Conservation (phyloP, 192 early-diverging fungal genomes). For the Podila minutissima region DNA sequence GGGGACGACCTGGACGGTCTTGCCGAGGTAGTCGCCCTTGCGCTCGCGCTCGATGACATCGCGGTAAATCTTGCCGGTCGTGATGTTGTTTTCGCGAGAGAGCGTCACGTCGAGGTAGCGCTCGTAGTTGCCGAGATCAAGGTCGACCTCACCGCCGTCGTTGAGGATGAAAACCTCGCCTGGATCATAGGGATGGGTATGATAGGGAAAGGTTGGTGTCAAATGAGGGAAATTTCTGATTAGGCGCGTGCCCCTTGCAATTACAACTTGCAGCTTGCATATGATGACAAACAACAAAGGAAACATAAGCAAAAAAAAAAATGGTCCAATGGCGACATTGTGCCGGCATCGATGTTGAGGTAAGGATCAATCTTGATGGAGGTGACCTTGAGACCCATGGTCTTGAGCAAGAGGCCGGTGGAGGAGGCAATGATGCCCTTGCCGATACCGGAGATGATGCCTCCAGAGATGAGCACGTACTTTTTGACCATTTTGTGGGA, state of each 20-base stretch:
- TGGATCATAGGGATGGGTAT: constrained; percentile 46
- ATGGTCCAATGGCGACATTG: constrained; percentile 96
- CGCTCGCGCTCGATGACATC: constrained; percentile 96
- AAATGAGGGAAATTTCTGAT: neutral
- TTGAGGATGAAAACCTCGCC: constrained; percentile 99
- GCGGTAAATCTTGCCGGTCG: constrained; percentile 98
- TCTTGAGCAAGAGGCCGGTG: constrained; percentile 94
- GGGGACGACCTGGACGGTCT: constrained; percentile 99
- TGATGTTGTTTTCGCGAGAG: constrained; percentile 98
- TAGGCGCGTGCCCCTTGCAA: neutral
- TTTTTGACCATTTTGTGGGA: constrained; percentile 62
- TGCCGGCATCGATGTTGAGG: constrained; percentile 99
- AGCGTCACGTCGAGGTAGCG: constrained; percentile 95
- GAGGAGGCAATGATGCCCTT: constrained; percentile 99
- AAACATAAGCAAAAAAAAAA: neutral
- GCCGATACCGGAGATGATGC: constrained; percentile 99
- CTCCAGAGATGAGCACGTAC: constrained; percentile 97
- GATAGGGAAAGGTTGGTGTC: neutral
- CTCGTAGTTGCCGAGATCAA: constrained; percentile 99
- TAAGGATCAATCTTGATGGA: constrained; percentile 99
- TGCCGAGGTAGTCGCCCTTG: constrained; percentile 96
- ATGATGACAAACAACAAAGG: neutral
- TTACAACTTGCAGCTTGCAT: neutral
- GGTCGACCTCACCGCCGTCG: constrained; percentile 99
- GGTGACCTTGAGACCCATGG: constrained; percentile 91